Base-by-base conservation (phyloP, 257 asterid genomes). In the Gardenia jasminoides region DNA sequence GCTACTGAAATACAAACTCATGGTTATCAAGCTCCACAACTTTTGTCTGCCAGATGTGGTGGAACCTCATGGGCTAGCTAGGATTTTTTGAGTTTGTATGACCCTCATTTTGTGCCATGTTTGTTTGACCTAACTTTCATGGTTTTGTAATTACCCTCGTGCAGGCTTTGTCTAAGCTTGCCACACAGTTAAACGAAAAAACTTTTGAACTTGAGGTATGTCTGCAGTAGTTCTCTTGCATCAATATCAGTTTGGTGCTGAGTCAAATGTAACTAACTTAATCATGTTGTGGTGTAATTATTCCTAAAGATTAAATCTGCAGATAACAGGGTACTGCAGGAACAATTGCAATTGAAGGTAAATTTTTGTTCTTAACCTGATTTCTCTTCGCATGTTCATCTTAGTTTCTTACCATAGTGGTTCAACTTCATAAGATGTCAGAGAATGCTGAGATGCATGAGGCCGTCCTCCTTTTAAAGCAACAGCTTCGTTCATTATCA, bases 171-270 rank as follows among this genome's bases (percentile, higher is more conserved):
- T 88, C 93, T 70, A 90, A 89, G 84, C 87, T 92, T 68, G 92
- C 97, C 80, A 77, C 93, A 79, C 96, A 91, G 78, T 91, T 91
- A 59, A 91, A 91, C 81, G 92, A 92, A 84, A 90, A 86, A 76
- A 86, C 92, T 64, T 92, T 92, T 80, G 97, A 92, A 76, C 97
- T 91, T 82, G 97, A 91, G 96, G 97, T 92, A 88, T 79, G 89
- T 76, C 30, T 26, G 6, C 69, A 75, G 36, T 59, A 74, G 54
- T 75, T 61, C 58, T 19, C 74, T 52, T 74, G 66, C 44, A 33
- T 72, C 12, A 75, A 52, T 10, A 41, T 48, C 79, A 76, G 58
- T 80, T 80, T 41, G 54, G 43, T 13, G 12, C 69, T 70, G 36
- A 70, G 24, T 72, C 70, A 75, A 67, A 77, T 84, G 56, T n/a